A percentile compares a stretch with the other conserved stretches of the same genome.
Conservation (phyloP, 257 asterid species). For the Rauvolfia tetraphylla region DNA sequence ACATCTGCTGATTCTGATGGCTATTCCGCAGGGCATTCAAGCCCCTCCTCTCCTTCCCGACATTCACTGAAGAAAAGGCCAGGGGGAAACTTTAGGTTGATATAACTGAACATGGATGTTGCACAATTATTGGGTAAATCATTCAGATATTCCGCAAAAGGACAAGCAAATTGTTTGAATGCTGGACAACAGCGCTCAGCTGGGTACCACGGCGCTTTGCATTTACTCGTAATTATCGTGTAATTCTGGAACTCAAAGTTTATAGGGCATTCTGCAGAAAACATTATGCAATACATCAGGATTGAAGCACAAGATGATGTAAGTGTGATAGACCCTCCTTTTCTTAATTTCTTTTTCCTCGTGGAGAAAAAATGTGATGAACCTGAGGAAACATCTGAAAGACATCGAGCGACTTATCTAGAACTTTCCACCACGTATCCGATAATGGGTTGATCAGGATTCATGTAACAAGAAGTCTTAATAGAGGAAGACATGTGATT, state of each 20-base stretch:
- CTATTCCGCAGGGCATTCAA: constrained; percentile 43
- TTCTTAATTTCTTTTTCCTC: neutral
- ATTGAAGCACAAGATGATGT: neutral
- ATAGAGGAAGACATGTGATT: neutral
- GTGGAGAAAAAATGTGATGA: neutral
- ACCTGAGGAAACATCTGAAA: neutral
- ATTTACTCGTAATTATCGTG: constrained; percentile 61
- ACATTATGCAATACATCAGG: neutral
- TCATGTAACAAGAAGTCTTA: neutral
- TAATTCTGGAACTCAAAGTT: constrained; percentile 74
- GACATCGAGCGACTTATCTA: neutral
- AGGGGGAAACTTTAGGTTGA: constrained; percentile 69
- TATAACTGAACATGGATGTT: constrained; percentile 77
- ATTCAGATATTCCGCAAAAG: constrained; percentile 35
- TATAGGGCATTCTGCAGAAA: constrained; percentile 55
- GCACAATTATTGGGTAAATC: constrained; percentile 70
- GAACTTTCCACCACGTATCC: neutral
- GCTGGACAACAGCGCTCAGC: constrained; percentile 50
- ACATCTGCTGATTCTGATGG: constrained; percentile 25
- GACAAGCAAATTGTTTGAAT: constrained; percentile 55
- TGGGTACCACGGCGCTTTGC: constrained; percentile 68
- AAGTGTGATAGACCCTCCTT: no score
- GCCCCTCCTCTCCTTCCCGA: constrained; percentile 41
- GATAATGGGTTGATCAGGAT: neutral
- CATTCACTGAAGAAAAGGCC: constrained; percentile 67